These are phyloP conservation scores for Acanthamoeba lenticulata DNA, from an alignment of 208 protist species.

Conservation along the genomic window DNA sequence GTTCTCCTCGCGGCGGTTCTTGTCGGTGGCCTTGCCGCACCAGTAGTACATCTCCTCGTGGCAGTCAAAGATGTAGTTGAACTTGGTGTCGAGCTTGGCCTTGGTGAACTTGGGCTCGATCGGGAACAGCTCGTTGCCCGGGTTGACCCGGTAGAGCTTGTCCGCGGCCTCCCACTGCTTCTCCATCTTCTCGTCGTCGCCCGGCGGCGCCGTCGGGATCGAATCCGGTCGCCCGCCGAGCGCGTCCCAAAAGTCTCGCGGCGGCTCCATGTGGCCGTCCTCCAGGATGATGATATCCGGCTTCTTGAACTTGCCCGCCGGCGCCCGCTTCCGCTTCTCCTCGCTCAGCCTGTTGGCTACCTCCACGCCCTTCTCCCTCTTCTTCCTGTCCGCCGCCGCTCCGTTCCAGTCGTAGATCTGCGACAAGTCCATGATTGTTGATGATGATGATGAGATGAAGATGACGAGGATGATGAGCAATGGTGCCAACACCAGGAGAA, in stretches of 20 bases:
- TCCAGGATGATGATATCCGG: slow-evolving; percentile 42
- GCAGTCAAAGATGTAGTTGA: slow-evolving; percentile 49
- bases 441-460: background rate
- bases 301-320: background rate
- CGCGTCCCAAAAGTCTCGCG: slow-evolving; percentile 55
- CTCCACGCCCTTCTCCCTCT: slow-evolving; percentile 35
- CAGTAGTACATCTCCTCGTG: slow-evolving; percentile 47
- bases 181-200: slow-evolving; percentile 34
- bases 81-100: slow-evolving; percentile 45
- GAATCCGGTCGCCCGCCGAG: background rate
- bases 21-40: slow-evolving; percentile 38
- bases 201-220: slow-evolving; percentile 14
- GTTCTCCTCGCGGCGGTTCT: slow-evolving; percentile 33
- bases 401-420: slow-evolving; percentile 59
- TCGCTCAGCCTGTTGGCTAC: background rate
- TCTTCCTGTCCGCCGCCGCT: background rate
- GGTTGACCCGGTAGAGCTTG: slow-evolving; percentile 45
- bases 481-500: background rate
- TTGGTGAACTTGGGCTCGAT: slow-evolving; percentile 43
- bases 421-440: background rate
- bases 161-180: background rate
- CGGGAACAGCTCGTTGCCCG: slow-evolving; percentile 21
- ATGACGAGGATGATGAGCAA: background rate
- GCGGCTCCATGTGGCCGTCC: slow-evolving; percentile 38
- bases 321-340: background rate